Base-by-base conservation (phyloP, 495 filamentous ascomycete genomes). In the Penicillium egyptiacum region DNA sequence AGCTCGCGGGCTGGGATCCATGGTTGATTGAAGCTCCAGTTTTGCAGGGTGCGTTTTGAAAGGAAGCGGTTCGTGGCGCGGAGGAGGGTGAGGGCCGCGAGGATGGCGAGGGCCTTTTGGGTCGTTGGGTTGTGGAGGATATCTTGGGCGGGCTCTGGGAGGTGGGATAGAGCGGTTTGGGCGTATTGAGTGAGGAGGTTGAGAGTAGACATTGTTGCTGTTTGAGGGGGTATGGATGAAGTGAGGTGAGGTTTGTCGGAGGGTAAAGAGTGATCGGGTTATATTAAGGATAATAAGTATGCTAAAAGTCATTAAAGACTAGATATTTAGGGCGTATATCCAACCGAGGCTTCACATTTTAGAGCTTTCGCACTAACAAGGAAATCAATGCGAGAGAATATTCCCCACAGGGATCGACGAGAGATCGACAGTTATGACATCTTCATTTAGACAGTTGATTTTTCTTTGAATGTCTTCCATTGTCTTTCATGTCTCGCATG, bases 1-100 rank as follows among this genome's bases (percentile, higher is more conserved):
- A 86, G 66, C 64, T 87, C 84, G 5, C 74, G 75, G 6, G 69
- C 60, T 48, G 74, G 69, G 53, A 76, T 67, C 66, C 74, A 79
- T 35, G 66, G 70, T 2, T 69, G 68, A 1, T 70, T 72, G 43
- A 68, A 52, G 7, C 70, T 64, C 74, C 80, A 84, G 47, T 78
- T 78, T 65, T 83, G 84, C 30, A 81, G 59, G 0, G 74, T 67
- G 66, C 73, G 69, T 53, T 73, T 70, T 23, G 67, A 73, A 12
- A 81, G 64, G 30, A 63, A 60, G 43, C 67, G 55, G 64, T 83
- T 80, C 50, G 71, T 64, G 22, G 75, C 64, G 42, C 67, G 70
- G 22, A 81, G 39, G 5, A 82, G 22, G 4, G 70, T 69, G 5
- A 81, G 56, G 0, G 71, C 71, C 9, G 74, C 42, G 5, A 78